Base-by-base conservation (phyloP, 1,284 basidiomycete genomes). In the Cryptococcus jaspeensis region DNA sequence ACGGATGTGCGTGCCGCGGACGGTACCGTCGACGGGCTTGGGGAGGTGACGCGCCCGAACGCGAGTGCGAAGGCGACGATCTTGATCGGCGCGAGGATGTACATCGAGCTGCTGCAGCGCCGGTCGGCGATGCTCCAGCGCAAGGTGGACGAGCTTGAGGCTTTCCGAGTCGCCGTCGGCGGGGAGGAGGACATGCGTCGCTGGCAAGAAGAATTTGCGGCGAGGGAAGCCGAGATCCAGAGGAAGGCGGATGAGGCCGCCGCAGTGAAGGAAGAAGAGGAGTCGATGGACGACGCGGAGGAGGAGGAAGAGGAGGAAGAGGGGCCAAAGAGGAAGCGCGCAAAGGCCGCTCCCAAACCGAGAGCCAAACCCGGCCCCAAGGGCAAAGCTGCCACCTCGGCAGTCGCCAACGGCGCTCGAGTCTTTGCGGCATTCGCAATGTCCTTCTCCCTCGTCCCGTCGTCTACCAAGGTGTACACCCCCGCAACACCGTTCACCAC, bases 51-150 rank as follows among this genome's bases (percentile, higher is more conserved):
- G 0, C 68, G 75, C 22, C 76, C 76, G 4, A 78, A 76, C 49
- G 72, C 74, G 0, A 70, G 67, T 58, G 73, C 75, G 28, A 78
- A 78, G 59, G 71, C 75, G 37, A 78, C 76, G 20, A 73, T 78
- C 40, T 64, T 78, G 41, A 64, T 73, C 28, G 76, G 75, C 2
- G 75, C 76, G 18, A 61, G 71, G 37, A 64, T 76, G 66, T 78
- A 78, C 56, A 77, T 78, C 48, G 74, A 77, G 53, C 59, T 74
- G 8, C 59, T 78, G 18, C 75, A 77, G 55, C 65, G 60, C 25
- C 63, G 75, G 18, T 67, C 66, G 8, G 65, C 63, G 1, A 70
- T 60, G 50, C 60, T 76, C 3, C 69, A 70, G 54, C 61, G 69
- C 23, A 72, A 66, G 58, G 68, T 68, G 4, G 62, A 59, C 28